Percentiles rank a stretch among this genome's conserved stretches.
Conservation (phyloP, 73 alveolate genomes). For the Paramecium sexaurelia region DNA sequence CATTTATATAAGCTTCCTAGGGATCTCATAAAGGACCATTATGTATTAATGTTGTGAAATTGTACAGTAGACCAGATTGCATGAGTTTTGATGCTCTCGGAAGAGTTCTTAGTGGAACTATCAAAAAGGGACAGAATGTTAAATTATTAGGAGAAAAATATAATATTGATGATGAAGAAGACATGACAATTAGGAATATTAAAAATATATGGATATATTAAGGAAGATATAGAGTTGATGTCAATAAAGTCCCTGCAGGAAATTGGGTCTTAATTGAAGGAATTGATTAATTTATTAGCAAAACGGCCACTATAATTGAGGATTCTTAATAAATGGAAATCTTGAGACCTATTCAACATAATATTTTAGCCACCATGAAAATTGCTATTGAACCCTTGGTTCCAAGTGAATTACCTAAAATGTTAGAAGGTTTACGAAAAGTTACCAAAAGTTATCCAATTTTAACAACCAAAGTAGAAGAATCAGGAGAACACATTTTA, state of each 20-base stretch:
- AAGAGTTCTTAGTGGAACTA: slow-evolving; percentile 97
- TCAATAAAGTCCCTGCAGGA: slow-evolving; percentile 89
- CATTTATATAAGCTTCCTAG: slow-evolving; percentile 76
- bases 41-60: slow-evolving; percentile 80
- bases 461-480: slow-evolving; percentile 89
- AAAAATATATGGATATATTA: slow-evolving; percentile 81
- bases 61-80: slow-evolving; percentile 91
- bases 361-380: slow-evolving; percentile 85
- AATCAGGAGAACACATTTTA: slow-evolving; percentile 99
- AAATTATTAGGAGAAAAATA: slow-evolving; percentile 94
- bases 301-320: slow-evolving; percentile 86
- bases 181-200: slow-evolving; percentile 79
- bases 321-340: slow-evolving; percentile 72
- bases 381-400: slow-evolving; percentile 99
- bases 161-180: slow-evolving; percentile 96
- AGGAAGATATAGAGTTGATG: slow-evolving; percentile 86
- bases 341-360: slow-evolving; percentile 80
- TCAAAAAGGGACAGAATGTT: slow-evolving; percentile 89
- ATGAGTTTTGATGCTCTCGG: slow-evolving; percentile 96
- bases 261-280: slow-evolving; percentile 94
- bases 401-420: slow-evolving; percentile 99
- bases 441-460: slow-evolving; percentile 94
- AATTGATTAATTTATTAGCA: slow-evolving; percentile 82
- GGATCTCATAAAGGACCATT: slow-evolving; percentile 86
- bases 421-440: slow-evolving; percentile 98